Percentiles rank a stretch among this genome's conserved stretches.
These are phyloP conservation scores for Bertia moriformis DNA, from an alignment of 2,329 filamentous ascomycete genomes.

Conservation along the genomic window DNA sequence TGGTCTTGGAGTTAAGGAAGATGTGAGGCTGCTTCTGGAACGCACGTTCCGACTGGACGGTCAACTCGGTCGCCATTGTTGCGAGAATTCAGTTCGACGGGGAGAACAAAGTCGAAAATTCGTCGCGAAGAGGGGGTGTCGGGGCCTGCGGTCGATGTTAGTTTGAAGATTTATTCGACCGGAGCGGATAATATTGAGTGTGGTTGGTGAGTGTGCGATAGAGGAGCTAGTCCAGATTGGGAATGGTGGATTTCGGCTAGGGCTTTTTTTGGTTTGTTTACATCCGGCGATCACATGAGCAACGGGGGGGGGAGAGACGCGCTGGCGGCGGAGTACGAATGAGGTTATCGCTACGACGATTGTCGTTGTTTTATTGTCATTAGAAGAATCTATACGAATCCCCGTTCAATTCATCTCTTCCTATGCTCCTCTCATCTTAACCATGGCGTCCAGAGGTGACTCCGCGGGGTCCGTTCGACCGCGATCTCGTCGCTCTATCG, in stretches of 20 bases:
- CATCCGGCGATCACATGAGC: background rate
- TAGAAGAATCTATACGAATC: too few relatives aligned
- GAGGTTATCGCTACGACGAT: background rate
- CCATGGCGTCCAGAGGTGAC: background rate
- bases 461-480: background rate
- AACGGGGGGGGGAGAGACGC: background rate
- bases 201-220: background rate
- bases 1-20: constrained; percentile 95
- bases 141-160: background rate
- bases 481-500: constrained; percentile 27
- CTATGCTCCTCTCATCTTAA: background rate
- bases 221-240: background rate
- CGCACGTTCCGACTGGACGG: constrained; percentile 99
- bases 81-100: constrained; percentile 17
- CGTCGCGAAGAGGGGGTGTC: background rate
- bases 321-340: background rate
- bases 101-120: constrained; percentile 1
- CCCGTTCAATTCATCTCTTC: too few relatives aligned
- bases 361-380: background rate
- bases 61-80: constrained; percentile 94
- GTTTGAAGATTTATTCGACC: background rate
- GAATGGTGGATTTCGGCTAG: background rate
- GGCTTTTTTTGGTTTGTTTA: constrained; percentile 1
- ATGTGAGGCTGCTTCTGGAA: constrained; percentile 99
- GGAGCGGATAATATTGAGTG: background rate